phyloP scores from a whole-genome alignment of 805 yeast species.

The Saturnispora besseyi region DNA sequence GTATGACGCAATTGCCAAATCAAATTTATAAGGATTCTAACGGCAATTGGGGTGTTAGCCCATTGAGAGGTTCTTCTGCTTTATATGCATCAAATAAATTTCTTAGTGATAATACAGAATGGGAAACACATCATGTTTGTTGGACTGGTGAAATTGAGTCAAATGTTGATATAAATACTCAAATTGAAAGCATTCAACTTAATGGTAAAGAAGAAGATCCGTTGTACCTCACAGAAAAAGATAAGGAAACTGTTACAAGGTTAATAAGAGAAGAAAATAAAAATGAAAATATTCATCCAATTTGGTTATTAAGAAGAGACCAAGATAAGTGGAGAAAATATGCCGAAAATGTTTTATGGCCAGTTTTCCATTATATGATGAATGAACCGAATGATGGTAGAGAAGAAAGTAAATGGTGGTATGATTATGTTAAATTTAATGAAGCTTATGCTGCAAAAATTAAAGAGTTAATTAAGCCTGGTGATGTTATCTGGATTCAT shows the following conservation, averaged over 20 bases:
- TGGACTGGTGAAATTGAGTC: conserved; percentile 87
- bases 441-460: conserved; percentile 83
- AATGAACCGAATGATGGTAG: conserved; percentile 62
- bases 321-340: conserved; percentile 81
- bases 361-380: conserved; percentile 87
- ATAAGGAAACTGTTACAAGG: conserved; percentile 42
- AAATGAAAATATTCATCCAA: conserved; percentile 61
- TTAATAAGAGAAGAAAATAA: conserved; percentile 38
- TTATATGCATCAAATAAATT: conserved; percentile 65
- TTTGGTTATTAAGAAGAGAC: conserved; percentile 76
- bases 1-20: conserved; percentile 59
- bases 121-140: conserved; percentile 84
- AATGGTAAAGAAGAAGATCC: conserved; percentile 43
- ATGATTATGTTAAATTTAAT: conserved; percentile 82
- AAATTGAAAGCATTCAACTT: background rate
- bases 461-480: conserved; percentile 64
- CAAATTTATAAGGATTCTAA: conserved; percentile 39
- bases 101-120: conserved; percentile 54
- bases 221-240: conserved; percentile 45
- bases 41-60: conserved; percentile 49
- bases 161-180: conserved; percentile 3
- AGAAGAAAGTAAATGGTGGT: conserved; percentile 66
- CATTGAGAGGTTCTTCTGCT: conserved; percentile 77
- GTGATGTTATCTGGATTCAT: conserved; percentile 89
- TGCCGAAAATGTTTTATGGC: conserved; percentile 91